Evolutionary conservation across 2,329 filamentous ascomycete species (phyloP).

Genomic region (Sporothrix globosa): DNA sequence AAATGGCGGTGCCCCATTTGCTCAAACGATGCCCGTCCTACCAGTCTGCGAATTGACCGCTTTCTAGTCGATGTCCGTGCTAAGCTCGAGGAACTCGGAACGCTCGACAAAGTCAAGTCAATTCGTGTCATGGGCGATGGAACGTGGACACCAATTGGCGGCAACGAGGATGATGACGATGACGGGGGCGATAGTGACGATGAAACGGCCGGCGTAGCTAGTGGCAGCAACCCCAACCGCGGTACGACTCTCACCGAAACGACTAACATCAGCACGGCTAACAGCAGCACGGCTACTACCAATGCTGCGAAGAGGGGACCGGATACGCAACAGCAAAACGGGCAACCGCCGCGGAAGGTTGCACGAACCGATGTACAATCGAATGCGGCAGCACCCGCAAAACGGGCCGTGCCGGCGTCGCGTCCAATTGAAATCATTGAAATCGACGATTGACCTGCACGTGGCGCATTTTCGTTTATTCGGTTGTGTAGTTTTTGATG

Average conservation of each 20-base stretch:
- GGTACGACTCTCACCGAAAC: neutral
- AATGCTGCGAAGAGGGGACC: neutral
- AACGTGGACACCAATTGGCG: constrained; percentile 59
- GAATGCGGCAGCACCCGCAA: neutral
- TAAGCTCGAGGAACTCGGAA: constrained; percentile 54
- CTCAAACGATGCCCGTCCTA: constrained; percentile 73
- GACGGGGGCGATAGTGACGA: constrained; percentile 38
- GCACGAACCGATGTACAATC: neutral
- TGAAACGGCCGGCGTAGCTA: neutral
- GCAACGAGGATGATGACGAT: constrained; percentile 36
- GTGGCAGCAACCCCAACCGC: neutral
- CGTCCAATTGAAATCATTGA: constrained; percentile 30
- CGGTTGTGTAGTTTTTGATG: neutral
- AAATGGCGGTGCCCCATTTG: constrained; percentile 90
- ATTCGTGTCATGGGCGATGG: constrained; percentile 68
- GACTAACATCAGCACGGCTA: no score
- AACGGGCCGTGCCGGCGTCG: neutral
- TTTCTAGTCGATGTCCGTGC: constrained; percentile 69
- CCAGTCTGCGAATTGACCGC: constrained; percentile 69
- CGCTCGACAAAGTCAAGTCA: constrained; percentile 55
- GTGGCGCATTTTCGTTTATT: neutral
- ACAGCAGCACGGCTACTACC: neutral
- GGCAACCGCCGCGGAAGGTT: neutral
- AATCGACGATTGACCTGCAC: constrained; percentile 25
- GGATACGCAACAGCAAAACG: neutral